Evolutionary conservation across 345 rosid genomes (phyloP).

Genomic region (Arabidopsis arenosa): DNA sequence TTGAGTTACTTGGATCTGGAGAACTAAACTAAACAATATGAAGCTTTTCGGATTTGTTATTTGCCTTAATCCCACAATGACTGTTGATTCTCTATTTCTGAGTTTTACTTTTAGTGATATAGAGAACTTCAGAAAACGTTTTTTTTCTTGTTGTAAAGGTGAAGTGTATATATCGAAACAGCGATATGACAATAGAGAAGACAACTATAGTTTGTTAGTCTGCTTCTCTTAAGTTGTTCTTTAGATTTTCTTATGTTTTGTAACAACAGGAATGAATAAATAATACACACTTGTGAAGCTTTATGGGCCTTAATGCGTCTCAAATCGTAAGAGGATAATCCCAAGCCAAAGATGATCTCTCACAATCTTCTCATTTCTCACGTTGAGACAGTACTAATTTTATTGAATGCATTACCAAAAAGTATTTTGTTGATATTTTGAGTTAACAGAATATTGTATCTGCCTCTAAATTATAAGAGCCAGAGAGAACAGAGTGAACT

Average conservation of each 20-base stretch:
- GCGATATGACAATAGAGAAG: not conserved
- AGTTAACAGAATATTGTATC: not conserved
- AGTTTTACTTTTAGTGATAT: slow-evolving; percentile 38
- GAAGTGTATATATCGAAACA: slow-evolving; percentile 27
- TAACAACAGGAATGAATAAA: not conserved
- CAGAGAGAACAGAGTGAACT: slow-evolving; percentile 12
- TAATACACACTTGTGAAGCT: not conserved
- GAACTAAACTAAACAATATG: slow-evolving; percentile 3
- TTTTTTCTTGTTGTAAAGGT: not conserved
- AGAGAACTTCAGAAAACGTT: slow-evolving; percentile 19
- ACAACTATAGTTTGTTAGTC: not conserved
- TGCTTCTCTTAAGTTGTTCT: not conserved
- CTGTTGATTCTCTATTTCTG: slow-evolving; percentile 29
- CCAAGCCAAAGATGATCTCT: not conserved
- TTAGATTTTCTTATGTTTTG: not conserved
- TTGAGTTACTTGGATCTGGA: slow-evolving; percentile 26
- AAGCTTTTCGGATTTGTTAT: not conserved
- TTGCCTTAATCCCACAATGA: not conserved
- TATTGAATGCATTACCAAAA: not conserved
- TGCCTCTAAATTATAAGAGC: not conserved
- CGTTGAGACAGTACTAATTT: not conserved
- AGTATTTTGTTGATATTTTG: not conserved
- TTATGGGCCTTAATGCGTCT: not conserved
- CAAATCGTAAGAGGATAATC: not conserved
- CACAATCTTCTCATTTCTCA: not conserved